phyloP scores from a whole-genome alignment of 306 rosid genomes.

The Glycine tomentella region DNA sequence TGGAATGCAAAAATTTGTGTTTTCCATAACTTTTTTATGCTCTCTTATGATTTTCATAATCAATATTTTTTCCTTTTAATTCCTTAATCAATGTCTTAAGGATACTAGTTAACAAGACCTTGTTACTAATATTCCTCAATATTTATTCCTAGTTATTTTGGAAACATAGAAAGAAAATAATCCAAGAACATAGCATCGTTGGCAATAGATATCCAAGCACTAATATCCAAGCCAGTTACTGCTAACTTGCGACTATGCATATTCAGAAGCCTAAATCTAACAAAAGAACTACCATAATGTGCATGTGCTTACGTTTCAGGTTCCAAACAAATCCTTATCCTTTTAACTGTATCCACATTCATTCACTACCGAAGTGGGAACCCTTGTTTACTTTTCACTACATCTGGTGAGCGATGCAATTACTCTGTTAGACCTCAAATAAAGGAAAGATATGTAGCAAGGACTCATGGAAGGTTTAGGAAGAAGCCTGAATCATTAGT shows the following conservation, averaged over 20 bases:
- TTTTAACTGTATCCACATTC: background rate
- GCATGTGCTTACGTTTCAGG: background rate
- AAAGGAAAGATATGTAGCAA: no score
- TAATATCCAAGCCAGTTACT: constrained; percentile 15
- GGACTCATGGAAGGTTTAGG: no score
- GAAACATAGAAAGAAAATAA: background rate
- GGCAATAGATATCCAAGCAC: constrained; percentile 11
- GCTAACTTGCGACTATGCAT: background rate
- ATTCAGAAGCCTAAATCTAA: constrained; percentile 1
- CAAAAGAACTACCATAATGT: background rate
- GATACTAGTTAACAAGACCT: no score
- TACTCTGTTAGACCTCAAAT: no score
- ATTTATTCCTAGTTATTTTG: background rate
- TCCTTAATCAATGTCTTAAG: no score
- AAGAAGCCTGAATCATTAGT: no score
- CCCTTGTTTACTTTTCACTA: background rate
- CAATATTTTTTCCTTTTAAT: no score
- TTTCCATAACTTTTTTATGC: no score
- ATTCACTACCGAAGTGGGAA: background rate
- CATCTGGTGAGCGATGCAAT: background rate
- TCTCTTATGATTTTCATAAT: no score
- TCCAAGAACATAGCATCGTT: background rate
- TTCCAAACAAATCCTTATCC: constrained; percentile 1
- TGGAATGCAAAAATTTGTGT: no score
- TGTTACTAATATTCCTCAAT: no score